These are phyloP conservation scores for Graphium sp. DNA, from an alignment of 2,329 filamentous ascomycete genomes.

Conservation along the genomic window DNA sequence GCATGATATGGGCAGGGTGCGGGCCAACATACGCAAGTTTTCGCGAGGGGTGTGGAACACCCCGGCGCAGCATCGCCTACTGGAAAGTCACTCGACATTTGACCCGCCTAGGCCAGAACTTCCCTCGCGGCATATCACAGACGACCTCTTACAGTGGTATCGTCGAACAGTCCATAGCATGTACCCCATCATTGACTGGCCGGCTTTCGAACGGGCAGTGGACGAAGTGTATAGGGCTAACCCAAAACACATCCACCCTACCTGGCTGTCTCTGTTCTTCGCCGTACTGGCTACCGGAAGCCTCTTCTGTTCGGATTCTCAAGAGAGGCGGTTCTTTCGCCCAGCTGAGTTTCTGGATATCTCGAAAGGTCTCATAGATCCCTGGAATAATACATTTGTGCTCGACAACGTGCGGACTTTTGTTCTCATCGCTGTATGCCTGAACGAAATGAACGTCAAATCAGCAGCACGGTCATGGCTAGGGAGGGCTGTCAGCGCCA, in stretches of 20 bases:
- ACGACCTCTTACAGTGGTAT: constrained; percentile 61
- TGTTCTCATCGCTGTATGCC: constrained; percentile 59
- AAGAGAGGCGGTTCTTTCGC: constrained; percentile 32
- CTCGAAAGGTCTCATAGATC: constrained; percentile 53
- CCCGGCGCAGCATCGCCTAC: constrained; percentile 49
- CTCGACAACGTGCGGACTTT: constrained; percentile 60
- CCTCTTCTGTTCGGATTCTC: constrained; percentile 47
- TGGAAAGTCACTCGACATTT: constrained; percentile 27
- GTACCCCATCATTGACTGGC: constrained; percentile 80
- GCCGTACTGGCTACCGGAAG: constrained; percentile 69
- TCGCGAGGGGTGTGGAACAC: constrained; percentile 68
- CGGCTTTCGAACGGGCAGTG: constrained; percentile 59
- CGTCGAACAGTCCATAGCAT: constrained; percentile 61
- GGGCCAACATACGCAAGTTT: constrained; percentile 54
- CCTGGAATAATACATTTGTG: constrained; percentile 64
- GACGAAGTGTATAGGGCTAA: constrained; percentile 60
- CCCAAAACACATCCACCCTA: constrained; percentile 33
- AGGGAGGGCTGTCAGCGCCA: constrained; percentile 60
- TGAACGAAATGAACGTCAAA: constrained; percentile 74
- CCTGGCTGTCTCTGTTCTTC: constrained; percentile 70
- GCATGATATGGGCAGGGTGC: constrained; percentile 55
- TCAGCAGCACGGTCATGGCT: constrained; percentile 79
- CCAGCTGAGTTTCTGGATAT: constrained; percentile 53
- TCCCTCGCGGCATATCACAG: constrained; percentile 52
- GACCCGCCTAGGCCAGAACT: constrained; percentile 43